Evolutionary conservation across 345 rosid genomes (phyloP).

Genomic region (Linum trigynum): DNA sequence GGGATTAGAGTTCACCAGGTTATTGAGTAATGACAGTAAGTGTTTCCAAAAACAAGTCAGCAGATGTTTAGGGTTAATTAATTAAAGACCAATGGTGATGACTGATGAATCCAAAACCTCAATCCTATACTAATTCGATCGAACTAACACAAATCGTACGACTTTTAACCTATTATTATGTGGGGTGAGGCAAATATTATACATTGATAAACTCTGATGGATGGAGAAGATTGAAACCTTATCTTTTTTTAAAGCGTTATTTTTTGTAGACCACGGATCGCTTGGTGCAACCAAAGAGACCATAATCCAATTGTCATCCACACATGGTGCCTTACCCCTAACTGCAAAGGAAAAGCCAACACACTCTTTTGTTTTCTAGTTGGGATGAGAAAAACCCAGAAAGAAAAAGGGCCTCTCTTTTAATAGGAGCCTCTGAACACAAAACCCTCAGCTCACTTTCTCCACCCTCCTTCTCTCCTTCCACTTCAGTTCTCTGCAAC

Average conservation of each 20-base stretch:
- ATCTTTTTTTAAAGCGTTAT: neutral
- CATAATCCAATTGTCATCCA: constrained; percentile 41
- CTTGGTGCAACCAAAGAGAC: constrained; percentile 31
- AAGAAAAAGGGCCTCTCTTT: neutral
- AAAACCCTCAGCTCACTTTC: neutral
- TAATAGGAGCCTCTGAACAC: no score
- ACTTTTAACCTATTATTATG: no score
- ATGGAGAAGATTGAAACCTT: neutral
- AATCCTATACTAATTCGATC: no score
- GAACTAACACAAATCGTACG: no score
- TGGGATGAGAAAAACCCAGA: constrained; percentile 9
- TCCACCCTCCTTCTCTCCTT: constrained; percentile 10
- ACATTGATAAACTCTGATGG: neutral
- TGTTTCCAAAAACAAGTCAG: no score
- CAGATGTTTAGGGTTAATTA: no score
- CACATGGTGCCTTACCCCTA: constrained; percentile 62
- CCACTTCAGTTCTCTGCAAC: neutral
- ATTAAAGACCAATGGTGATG: no score
- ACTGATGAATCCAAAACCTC: no score
- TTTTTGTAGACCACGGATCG: constrained; percentile 24
- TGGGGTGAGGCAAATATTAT: no score
- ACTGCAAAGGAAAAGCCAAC: constrained; percentile 57
- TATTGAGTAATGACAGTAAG: no score
- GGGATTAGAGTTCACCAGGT: no score
- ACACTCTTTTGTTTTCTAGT: constrained; percentile 7